These are phyloP conservation scores for Bipolaris victoriae DNA, from an alignment of 2,329 filamentous ascomycete genomes.

Conservation along the genomic window DNA sequence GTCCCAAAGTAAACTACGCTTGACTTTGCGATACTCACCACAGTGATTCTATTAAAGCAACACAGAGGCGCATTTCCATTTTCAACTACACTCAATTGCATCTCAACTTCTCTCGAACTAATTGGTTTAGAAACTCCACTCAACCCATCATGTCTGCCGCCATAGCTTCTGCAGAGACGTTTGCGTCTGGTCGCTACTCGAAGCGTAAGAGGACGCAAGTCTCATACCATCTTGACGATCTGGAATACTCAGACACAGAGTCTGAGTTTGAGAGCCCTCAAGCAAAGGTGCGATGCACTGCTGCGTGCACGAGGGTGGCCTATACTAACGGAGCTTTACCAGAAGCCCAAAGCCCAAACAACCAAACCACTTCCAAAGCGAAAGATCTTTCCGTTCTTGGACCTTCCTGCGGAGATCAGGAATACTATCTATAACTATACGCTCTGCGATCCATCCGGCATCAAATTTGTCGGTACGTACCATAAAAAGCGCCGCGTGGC, in stretches of 20 bases:
- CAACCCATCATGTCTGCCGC: constrained; percentile 25
- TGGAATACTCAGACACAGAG: constrained; percentile 30
- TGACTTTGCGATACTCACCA: constrained; percentile 19
- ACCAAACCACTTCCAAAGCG: constrained; percentile 34
- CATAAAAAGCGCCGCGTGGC: constrained; percentile 40
- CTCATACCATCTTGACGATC: constrained; percentile 36
- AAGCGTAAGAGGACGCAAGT: constrained; percentile 46
- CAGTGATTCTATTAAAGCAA: constrained; percentile 26
- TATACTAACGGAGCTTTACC: constrained; percentile 1
- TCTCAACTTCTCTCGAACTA: not conserved
- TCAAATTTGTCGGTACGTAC: constrained; percentile 33
- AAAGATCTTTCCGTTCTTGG: constrained; percentile 44
- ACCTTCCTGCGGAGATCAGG: constrained; percentile 44
- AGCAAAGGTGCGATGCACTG: constrained; percentile 34
- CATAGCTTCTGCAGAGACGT: constrained; percentile 14
- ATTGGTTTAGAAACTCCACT: not conserved
- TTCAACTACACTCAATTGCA: not conserved
- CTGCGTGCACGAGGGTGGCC: not conserved
- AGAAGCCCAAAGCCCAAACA: constrained; percentile 32
- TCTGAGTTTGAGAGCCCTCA: constrained; percentile 25
- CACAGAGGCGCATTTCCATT: constrained; percentile 23
- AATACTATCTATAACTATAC: constrained; percentile 43
- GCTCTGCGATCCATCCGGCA: constrained; percentile 34
- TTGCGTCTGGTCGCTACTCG: constrained; percentile 34
- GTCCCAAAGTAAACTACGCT: constrained; percentile 22